phyloP scores from a whole-genome alignment of 2,329 filamentous ascomycete species.

The Microsporum canis region DNA sequence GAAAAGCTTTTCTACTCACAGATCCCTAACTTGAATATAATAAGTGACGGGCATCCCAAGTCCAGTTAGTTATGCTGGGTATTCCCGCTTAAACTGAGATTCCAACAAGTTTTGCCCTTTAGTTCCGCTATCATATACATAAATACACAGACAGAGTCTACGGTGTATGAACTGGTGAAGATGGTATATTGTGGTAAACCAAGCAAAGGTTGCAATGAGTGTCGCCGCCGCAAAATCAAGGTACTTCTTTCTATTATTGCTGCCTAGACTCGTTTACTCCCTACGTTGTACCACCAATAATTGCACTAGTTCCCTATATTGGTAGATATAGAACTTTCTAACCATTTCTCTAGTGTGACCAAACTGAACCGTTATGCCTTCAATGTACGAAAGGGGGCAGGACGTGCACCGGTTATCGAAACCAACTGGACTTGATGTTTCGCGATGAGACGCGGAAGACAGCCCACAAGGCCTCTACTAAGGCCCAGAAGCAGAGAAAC shows the following conservation, averaged over 20 bases:
- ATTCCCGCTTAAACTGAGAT: not conserved
- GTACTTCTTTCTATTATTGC: not conserved
- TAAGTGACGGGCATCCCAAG: not conserved
- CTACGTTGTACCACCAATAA: not conserved
- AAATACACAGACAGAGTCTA: not conserved
- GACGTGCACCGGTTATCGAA: slow-evolving; percentile 53
- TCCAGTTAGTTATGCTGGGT: not conserved
- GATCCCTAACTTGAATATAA: not conserved
- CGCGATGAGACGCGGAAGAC: slow-evolving; percentile 55
- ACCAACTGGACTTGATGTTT: slow-evolving; percentile 54
- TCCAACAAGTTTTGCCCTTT: not conserved
- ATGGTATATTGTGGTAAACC: slow-evolving; percentile 37
- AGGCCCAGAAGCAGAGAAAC: not conserved
- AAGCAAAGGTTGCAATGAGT: slow-evolving; percentile 36
- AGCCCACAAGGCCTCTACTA: slow-evolving; percentile 36
- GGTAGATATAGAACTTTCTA: not conserved
- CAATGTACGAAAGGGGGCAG: slow-evolving; percentile 52
- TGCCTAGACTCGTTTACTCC: not conserved
- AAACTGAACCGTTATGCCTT: slow-evolving; percentile 48
- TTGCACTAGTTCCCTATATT: not conserved
- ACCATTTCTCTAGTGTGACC: slow-evolving; percentile 40
- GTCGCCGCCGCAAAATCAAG: slow-evolving; percentile 39
- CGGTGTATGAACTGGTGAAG: not conserved
- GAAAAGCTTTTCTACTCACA: not conserved
- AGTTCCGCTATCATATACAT: not conserved